phyloP scores from a whole-genome alignment of 768 basidiomycete species.

The Trametes cingulata region DNA sequence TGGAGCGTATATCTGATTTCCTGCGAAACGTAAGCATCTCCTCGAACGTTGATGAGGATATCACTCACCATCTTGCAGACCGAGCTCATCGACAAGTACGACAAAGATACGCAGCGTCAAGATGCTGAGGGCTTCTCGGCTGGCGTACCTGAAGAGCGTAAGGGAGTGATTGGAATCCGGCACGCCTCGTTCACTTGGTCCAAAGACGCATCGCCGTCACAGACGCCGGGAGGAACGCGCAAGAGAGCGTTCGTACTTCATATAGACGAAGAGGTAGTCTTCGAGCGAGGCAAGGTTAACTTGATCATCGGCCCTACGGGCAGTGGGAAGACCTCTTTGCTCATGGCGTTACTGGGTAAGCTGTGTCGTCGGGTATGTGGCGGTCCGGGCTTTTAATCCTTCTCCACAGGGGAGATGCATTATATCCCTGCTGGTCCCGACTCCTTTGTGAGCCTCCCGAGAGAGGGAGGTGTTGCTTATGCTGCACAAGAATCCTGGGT shows the following conservation, averaged over 20 bases:
- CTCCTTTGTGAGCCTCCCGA: constrained; percentile 44
- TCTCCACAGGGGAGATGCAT: constrained; percentile 33
- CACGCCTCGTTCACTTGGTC: constrained; percentile 24
- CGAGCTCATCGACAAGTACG: constrained; percentile 24
- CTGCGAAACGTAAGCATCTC: constrained; percentile 29
- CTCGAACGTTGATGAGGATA: neutral
- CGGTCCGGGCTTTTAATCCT: too few relatives aligned
- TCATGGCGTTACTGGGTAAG: constrained; percentile 31
- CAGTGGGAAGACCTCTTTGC: constrained; percentile 58
- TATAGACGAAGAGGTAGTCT: constrained; percentile 51
- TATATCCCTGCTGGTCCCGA: constrained; percentile 33
- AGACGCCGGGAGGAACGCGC: constrained; percentile 7
- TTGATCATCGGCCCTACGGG: constrained; percentile 60
- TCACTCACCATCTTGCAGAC: constrained; percentile 8
- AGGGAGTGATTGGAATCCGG: constrained; percentile 19
- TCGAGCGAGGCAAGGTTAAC: constrained; percentile 53
- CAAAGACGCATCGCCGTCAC: neutral
- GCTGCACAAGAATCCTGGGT: constrained; percentile 54
- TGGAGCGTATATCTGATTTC: constrained; percentile 44
- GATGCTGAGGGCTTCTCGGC: neutral
- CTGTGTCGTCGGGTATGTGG: too few relatives aligned
- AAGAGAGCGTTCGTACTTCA: constrained; percentile 48
- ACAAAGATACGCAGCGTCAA: neutral
- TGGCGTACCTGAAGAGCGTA: neutral
- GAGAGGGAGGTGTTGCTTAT: constrained; percentile 47